Evolutionary conservation across 768 basidiomycete genomes (phyloP), one percentile per base, ranked within the genome.

Genomic region (Pleurotus djamor): DNA sequence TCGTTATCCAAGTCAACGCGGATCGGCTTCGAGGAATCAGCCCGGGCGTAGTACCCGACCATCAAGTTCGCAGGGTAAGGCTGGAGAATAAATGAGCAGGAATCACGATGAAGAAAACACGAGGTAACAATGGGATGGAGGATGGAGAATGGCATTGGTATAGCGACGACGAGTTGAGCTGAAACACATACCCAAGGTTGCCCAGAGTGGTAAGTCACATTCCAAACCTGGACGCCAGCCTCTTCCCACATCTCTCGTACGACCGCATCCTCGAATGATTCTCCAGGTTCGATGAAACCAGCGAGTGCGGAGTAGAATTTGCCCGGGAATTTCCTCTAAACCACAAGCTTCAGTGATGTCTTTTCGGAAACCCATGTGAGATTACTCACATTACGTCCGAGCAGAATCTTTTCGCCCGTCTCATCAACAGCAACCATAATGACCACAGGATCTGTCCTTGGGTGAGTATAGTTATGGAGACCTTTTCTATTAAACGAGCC

Each of bases 191-290:
- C 92, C 92, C 92, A 95, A 57, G 93, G 93, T 65, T 94, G 92
- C 36, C 79, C 84, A 58, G 90, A 92, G 71, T 95, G 92, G 68
- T 96, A 98, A 63, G 79, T 80, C 28, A 95, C 82, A 63, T 93
- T 81, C 77, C 88, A 89, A 21, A 93, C 92, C 49, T 80, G 83
- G n/a, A 98, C 82, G 4, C 96, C 96, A 2, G 93, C 92, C 71
- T 98, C 96, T 71, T 99, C 96, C 87, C 93, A 93, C 71, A 96
- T 88, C 72, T 98, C 96, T 41, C 96, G 82, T 55, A 83, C 79
- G 34, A 98, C 95, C 2, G 96, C 90, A 65, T 98, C 95, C 68
- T 99, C 96, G 63, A 97, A 89, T 0, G 91, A 86, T 71, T 99
- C 96, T 8, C 91, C 95, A 4, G 95, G 94, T 70, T 98, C 96